Base-by-base conservation (phyloP, 176 grass and related monocot species). In the Musa beccarii region DNA sequence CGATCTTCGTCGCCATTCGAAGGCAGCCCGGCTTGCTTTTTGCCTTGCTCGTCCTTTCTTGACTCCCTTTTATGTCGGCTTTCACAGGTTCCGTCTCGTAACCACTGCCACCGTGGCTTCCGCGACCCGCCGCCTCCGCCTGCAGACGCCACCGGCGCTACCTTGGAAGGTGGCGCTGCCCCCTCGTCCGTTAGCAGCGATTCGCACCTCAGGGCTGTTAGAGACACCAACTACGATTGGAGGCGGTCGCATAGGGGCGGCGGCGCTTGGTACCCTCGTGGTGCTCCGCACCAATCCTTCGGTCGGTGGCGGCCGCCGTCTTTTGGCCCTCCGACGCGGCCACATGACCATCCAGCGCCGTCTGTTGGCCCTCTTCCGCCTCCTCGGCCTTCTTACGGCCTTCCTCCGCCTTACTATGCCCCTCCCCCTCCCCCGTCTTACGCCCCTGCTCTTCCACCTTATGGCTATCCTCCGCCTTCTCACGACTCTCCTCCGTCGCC, bases 211-310 rank as follows among this genome's bases (percentile, higher is more conserved):
- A 68, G 69, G 24, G 62, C 69, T n/a, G 83, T 85, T 50, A 81
- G 65, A 53, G 73, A 68, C 50, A 49, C 82, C 72, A 89, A 87
- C 74, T 73, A 89, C 66, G 65, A 75, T 53, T 72, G 80, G 51
- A 82, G 49, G 5, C 55, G 20, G 34, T 59, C 73, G 64, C 63
- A 72, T 15, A 75, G 73, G 16, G 72, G 68, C 16, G 69, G 19
- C 71, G 24, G 29, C 67, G 49, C n/a, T 28, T 81, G 79, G 52
- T 54, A 51, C 54, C 75, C 78, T 20, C 73, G 74, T 12, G 68
- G 29, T 77, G 63, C 50, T 34, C 64, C 72, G 52, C 64, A 55
- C 9, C 66, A 29, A 53, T 54, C 80, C 22, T 59, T 62, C 66
- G 49, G 71, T 20, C 79, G 79, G 28, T 78, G 83, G 74, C 84